These are phyloP conservation scores for Termitomyces sp. DNA, from an alignment of 768 basidiomycete genomes.

Conservation along the genomic window DNA sequence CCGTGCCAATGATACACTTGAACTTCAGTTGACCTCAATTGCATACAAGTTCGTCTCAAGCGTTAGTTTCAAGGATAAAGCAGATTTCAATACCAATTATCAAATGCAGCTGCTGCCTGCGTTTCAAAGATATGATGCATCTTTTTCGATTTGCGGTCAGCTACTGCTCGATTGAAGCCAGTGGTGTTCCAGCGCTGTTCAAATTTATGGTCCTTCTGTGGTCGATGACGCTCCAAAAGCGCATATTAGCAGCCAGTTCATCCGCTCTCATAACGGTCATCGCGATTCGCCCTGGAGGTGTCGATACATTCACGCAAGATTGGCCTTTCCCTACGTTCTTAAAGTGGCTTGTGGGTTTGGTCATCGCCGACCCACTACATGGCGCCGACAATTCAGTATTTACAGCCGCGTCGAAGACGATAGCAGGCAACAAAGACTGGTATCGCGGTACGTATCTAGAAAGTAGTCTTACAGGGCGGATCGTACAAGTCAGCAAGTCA, in stretches of 20 bases:
- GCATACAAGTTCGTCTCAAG: constrained; percentile 18
- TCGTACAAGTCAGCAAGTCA: constrained; percentile 3
- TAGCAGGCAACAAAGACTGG: constrained; percentile 15
- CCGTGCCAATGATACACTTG: no score
- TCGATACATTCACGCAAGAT: constrained; percentile 26
- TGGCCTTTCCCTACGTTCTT: constrained; percentile 16
- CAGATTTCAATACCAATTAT: constrained; percentile 34
- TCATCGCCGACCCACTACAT: constrained; percentile 15
- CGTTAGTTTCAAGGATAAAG: constrained; percentile 24
- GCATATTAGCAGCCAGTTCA: constrained; percentile 30
- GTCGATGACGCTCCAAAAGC: constrained; percentile 46
- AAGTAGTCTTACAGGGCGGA: constrained; percentile 7
- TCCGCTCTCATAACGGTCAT: constrained; percentile 33
- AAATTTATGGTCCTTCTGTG: constrained; percentile 53
- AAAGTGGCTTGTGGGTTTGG: constrained; percentile 15
- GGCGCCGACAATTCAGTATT: constrained; percentile 26
- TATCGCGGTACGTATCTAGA: constrained; percentile 24
- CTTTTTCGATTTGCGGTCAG: neutral
- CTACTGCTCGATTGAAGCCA: neutral
- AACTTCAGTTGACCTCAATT: constrained; percentile 31
- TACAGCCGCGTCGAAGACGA: constrained; percentile 23
- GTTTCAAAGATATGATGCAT: constrained; percentile 30
- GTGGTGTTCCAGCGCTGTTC: constrained; percentile 33
- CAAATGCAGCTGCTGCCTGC: constrained; percentile 14
- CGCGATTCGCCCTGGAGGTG: constrained; percentile 29